Percentiles rank a stretch among this genome's conserved stretches.
phyloP scores from a whole-genome alignment of 768 basidiomycete genomes.

The Nevesoporus exiguus region DNA sequence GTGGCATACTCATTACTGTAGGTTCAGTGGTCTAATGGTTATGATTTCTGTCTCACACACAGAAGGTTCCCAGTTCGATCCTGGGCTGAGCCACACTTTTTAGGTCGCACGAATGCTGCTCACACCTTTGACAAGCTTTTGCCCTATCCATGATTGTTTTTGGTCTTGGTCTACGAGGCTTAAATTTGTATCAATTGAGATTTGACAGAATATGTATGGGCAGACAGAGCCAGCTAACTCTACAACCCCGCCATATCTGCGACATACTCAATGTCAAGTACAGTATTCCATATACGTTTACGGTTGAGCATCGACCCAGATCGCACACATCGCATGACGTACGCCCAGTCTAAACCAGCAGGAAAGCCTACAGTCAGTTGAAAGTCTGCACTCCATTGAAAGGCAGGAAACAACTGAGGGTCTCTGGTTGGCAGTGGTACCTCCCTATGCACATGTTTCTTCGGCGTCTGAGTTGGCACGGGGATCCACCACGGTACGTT shows the following conservation, averaged over 20 bases:
- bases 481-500: neutral
- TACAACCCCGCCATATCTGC: neutral
- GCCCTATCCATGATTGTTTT: no score
- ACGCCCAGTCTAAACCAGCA: neutral
- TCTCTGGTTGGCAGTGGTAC: no score
- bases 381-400: neutral
- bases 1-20: neutral
- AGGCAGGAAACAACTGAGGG: neutral
- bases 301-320: slow-evolving; percentile 2
- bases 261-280: neutral
- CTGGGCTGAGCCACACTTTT: slow-evolving; percentile 37
- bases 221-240: no score
- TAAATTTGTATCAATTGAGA: no score
- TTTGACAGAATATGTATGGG: no score
- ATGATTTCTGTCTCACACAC: slow-evolving; percentile 50
- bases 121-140: no score
- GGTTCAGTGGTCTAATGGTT: slow-evolving; percentile 48
- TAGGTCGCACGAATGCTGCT: neutral
- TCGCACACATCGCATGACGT: neutral
- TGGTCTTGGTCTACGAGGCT: no score
- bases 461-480: neutral
- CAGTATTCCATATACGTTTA: neutral
- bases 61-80: slow-evolving; percentile 49
- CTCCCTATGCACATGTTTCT: neutral
- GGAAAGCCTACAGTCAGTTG: neutral